A percentile compares a stretch with the other conserved stretches of the same genome.
Evolutionary conservation across 352 stramenopile genomes (phyloP).

Genomic region (Globisporangium canariense): DNA sequence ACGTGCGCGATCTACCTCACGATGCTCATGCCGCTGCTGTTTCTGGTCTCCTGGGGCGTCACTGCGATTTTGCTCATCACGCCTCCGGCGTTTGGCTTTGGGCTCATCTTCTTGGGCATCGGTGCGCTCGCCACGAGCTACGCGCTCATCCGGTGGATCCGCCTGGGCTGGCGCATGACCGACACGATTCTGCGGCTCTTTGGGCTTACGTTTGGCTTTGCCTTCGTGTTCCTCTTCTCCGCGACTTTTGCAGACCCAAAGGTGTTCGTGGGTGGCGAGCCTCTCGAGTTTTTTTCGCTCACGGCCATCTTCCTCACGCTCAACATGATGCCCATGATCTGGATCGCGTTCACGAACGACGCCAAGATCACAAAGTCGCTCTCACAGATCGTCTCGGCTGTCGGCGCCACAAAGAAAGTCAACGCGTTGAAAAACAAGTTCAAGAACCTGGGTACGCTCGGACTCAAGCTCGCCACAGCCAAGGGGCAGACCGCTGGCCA

Average conservation of each 20-base stretch:
- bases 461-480: slow-evolving; percentile 62
- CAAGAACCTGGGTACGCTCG: slow-evolving; percentile 76
- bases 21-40: slow-evolving; percentile 48
- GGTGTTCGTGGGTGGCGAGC: slow-evolving; percentile 60
- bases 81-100: slow-evolving; percentile 75
- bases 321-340: slow-evolving; percentile 90
- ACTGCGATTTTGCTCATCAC: slow-evolving; percentile 66
- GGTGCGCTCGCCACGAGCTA: slow-evolving; percentile 40
- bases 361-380: slow-evolving; percentile 82
- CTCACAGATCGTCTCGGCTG: slow-evolving; percentile 70
- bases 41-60: slow-evolving; percentile 73
- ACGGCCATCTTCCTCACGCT: slow-evolving; percentile 78
- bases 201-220: slow-evolving; percentile 41
- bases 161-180: slow-evolving; percentile 84
- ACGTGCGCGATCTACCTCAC: slow-evolving; percentile 51
- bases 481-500: slow-evolving; percentile 20
- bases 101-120: slow-evolving; percentile 70
- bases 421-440: slow-evolving; percentile 77
- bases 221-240: slow-evolving; percentile 80
- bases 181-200: slow-evolving; percentile 51
- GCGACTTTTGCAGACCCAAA: slow-evolving; percentile 75
- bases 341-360: slow-evolving; percentile 89
- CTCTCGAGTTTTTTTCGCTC: slow-evolving; percentile 78
- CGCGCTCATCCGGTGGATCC: slow-evolving; percentile 51
- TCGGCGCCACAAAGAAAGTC: slow-evolving; percentile 74